These are phyloP conservation scores for Stagonosporopsis tanaceti DNA, from an alignment of 2,329 filamentous ascomycete genomes.

Conservation along the genomic window DNA sequence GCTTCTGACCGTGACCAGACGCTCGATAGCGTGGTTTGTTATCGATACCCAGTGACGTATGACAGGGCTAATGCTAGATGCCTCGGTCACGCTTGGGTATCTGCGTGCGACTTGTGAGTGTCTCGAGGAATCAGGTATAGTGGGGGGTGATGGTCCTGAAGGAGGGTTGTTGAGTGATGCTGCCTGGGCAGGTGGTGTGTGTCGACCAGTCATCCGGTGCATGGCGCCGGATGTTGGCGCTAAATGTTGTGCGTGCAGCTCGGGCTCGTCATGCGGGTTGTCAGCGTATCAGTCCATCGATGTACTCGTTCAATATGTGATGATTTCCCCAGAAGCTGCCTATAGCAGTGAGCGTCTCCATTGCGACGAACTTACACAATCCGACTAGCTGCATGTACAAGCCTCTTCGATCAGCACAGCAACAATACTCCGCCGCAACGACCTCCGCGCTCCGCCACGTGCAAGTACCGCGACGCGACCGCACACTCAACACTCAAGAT, in stretches of 20 bases:
- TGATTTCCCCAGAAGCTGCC: slow-evolving; percentile 35
- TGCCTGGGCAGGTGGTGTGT: slow-evolving; percentile 17
- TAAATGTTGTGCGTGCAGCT: slow-evolving; percentile 29
- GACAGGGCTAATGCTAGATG: not conserved
- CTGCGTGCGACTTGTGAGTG: not conserved
- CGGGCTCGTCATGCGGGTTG: slow-evolving; percentile 19
- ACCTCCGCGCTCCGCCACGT: slow-evolving; percentile 17
- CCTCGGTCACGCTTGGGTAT: slow-evolving; percentile 6
- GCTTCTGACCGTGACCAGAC: not conserved
- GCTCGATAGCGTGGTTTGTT: slow-evolving; percentile 12
- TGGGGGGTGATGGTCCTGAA: slow-evolving; percentile 10
- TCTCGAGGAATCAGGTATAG: slow-evolving; percentile 4
- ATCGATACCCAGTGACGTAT: slow-evolving; percentile 31
- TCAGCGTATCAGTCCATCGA: slow-evolving; percentile 42
- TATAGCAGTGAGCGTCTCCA: slow-evolving; percentile 36
- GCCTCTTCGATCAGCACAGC: slow-evolving; percentile 26
- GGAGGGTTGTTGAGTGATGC: slow-evolving; percentile 23
- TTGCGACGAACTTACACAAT: slow-evolving; percentile 6
- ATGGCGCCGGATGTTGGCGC: slow-evolving; percentile 16
- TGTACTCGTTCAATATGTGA: slow-evolving; percentile 46
- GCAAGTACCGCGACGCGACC: slow-evolving; percentile 14
- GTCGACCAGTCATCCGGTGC: slow-evolving; percentile 17
- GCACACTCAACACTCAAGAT: slow-evolving; percentile 33
- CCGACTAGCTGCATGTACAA: slow-evolving; percentile 8
- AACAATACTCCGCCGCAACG: slow-evolving; percentile 21